Base-by-base conservation (phyloP, 1,284 basidiomycete genomes). In the Baeospora myosura region DNA sequence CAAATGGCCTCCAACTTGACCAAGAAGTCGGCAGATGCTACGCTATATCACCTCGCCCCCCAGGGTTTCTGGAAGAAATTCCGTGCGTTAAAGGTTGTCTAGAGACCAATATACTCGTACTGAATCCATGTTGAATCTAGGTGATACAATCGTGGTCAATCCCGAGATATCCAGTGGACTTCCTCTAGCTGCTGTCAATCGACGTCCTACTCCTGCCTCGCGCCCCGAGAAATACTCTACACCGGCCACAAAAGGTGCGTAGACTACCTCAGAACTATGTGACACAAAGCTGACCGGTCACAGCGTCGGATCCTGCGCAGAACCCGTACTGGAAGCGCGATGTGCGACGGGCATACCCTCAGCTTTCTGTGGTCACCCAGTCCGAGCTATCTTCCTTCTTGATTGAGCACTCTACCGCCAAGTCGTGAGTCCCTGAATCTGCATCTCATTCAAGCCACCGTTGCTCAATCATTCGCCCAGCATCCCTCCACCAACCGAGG, bases 281-380 rank as follows among this genome's bases (percentile, higher is more conserved):
- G 31, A 35, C 28, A 39, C 34, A 5, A 21, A 23, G 20, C 23
- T 22, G 44, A 45, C 44, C 37, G 33, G 4, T 28, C 51, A 46
- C 10, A 89, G 86, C 87, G 16, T 88, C 85, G 38, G 87, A 89
- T 61, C 75, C 75, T 35, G 86, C 87, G 17, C 72, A 87, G 65
- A 89, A 89, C 62, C 85, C 84, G 49, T 97, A 97, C 76, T 91
- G 83, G 81, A 90, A 93, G 65, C 88, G 93, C 48, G 93, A 97
- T 66, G 87, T 93, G 55, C 82, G 94, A 46, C 81, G 93, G 46
- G 81, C 81, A 42, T 96, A 93, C 64, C 92, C 93, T 23, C 84
- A 85, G 55, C 80, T 92, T 31, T 91, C 85, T 8, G 81, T 87
- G 22, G 75, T 90, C 51, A 90, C 84, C 14, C 88, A 93, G 69